phyloP scores from a whole-genome alignment of 2,329 filamentous ascomycete species.

The Phaeosphaeriaceae sp. region DNA sequence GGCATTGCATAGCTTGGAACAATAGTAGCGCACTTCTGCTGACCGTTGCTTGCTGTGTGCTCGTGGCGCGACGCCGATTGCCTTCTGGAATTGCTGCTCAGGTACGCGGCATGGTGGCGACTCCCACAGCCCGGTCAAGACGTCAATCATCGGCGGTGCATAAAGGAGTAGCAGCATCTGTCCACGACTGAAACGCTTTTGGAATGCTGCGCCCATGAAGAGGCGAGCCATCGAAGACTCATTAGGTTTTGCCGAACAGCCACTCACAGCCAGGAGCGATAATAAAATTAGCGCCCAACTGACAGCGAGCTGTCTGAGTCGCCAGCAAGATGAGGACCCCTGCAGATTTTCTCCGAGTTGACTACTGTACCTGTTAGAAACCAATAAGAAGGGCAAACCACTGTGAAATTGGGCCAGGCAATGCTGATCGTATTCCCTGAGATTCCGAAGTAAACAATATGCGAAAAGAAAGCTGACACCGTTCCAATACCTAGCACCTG shows the following conservation, averaged over 20 bases:
- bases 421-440: conserved; percentile 48
- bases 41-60: conserved; percentile 41
- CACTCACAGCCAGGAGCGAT: conserved; percentile 40
- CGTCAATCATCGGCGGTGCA: conserved; percentile 40
- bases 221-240: conserved; percentile 40
- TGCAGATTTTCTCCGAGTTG: conserved; percentile 44
- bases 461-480: conserved; percentile 42
- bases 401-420: conserved; percentile 38
- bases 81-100: conserved; percentile 24
- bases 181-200: conserved; percentile 43
- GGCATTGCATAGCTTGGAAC: conserved; percentile 23
- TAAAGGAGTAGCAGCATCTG: conserved; percentile 40
- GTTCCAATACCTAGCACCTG: conserved; percentile 34
- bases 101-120: conserved; percentile 42
- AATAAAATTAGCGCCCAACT: conserved; percentile 46
- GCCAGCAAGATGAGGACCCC: conserved; percentile 34
- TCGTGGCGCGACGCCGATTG: conserved; percentile 32
- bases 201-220: conserved; percentile 39
- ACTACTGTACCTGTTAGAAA: conserved; percentile 33
- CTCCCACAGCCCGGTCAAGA: conserved; percentile 27
- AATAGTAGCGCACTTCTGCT: conserved; percentile 7
- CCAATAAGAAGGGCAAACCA: conserved; percentile 38
- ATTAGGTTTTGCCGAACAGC: conserved; percentile 44
- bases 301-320: conserved; percentile 39
- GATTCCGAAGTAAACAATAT: conserved; percentile 46